Conservation (phyloP, 2,329 filamentous ascomycete genomes). For the Alternaria sp. region DNA sequence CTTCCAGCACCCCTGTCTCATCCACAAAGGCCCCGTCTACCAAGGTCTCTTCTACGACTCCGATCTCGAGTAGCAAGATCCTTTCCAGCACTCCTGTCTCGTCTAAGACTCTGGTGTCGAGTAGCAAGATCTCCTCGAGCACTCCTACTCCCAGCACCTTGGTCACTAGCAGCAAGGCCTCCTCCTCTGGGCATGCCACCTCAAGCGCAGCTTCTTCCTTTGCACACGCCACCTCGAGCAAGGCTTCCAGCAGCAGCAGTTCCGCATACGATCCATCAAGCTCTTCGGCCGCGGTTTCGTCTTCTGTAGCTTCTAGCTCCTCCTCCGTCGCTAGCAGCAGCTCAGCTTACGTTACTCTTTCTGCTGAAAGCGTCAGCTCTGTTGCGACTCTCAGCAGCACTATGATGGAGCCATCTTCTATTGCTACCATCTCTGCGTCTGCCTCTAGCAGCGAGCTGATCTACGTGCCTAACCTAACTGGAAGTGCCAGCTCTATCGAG, state of each 20-base stretch:
- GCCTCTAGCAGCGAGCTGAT: neutral
- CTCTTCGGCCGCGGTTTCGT: slow-evolving; percentile 1
- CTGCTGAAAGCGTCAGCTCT: slow-evolving; percentile 1
- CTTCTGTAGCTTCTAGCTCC: slow-evolving; percentile 7
- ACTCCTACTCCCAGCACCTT: slow-evolving; percentile 6
- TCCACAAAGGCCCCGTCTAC: slow-evolving; percentile 2
- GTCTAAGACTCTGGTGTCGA: neutral
- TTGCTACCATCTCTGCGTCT: slow-evolving; percentile 4
- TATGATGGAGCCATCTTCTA: slow-evolving; percentile 3
- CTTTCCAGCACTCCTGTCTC: neutral
- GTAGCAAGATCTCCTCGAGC: slow-evolving; percentile 1
- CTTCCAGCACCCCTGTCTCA: slow-evolving; percentile 1
- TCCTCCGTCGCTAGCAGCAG: slow-evolving; percentile 2
- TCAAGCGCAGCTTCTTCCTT: slow-evolving; percentile 8
- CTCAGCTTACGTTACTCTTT: slow-evolving; percentile 10
- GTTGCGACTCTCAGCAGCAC: slow-evolving; percentile 9
- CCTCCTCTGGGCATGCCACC: slow-evolving; percentile 10
- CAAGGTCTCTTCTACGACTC: slow-evolving; percentile 7
- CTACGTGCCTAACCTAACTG: slow-evolving; percentile 4
- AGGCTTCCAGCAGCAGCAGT: slow-evolving; percentile 1
- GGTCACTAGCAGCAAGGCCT: slow-evolving; percentile 5
- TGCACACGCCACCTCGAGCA: neutral
- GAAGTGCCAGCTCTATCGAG: neutral
- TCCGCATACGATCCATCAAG: slow-evolving; percentile 10
- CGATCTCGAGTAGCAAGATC: neutral